Percentiles rank a stretch among this genome's conserved stretches.
Evolutionary conservation across 1,284 basidiomycete species (phyloP).

Genomic region (Rhodotorula glutinis): DNA sequence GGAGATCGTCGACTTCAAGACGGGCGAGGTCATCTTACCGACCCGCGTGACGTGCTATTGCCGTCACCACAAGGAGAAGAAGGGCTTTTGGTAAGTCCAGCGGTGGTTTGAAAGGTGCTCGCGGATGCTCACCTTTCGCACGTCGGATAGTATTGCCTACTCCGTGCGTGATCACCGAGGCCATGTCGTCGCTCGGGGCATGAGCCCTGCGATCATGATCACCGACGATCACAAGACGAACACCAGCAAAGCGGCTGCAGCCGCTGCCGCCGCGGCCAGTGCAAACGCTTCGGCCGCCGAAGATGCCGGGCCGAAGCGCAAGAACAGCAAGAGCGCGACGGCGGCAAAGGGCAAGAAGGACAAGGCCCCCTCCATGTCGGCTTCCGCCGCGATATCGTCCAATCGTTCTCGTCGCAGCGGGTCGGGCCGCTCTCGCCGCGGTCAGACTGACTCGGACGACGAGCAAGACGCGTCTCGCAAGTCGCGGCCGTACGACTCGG

Average conservation of each 20-base stretch:
- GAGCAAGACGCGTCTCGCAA: conserved; percentile 18
- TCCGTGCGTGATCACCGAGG: conserved; percentile 78
- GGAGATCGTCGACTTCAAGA: conserved; percentile 82
- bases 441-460: conserved; percentile 24
- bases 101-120: not conserved
- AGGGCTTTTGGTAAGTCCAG: conserved; percentile 67
- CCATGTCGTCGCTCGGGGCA: conserved; percentile 75
- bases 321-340: conserved; percentile 2
- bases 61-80: conserved; percentile 95
- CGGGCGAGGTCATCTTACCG: conserved; percentile 82
- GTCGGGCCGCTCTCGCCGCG: conserved; percentile 4
- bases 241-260: conserved; percentile 39
- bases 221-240: conserved; percentile 97
- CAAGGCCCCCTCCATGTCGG: conserved; percentile 7
- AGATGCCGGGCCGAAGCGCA: conserved; percentile 1
- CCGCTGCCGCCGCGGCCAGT: not conserved
- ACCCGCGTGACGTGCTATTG: conserved; percentile 98
- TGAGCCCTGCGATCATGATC: conserved; percentile 93
- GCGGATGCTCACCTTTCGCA: not conserved
- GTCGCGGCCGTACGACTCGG: conserved; percentile 46
- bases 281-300: not conserved
- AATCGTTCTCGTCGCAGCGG: not conserved
- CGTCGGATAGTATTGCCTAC: conserved; percentile 69
- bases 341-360: conserved; percentile 17
- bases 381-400: not conserved